These are phyloP conservation scores for Yarrowia yakushimensis DNA, from an alignment of 805 yeast species.

Conservation along the genomic window DNA sequence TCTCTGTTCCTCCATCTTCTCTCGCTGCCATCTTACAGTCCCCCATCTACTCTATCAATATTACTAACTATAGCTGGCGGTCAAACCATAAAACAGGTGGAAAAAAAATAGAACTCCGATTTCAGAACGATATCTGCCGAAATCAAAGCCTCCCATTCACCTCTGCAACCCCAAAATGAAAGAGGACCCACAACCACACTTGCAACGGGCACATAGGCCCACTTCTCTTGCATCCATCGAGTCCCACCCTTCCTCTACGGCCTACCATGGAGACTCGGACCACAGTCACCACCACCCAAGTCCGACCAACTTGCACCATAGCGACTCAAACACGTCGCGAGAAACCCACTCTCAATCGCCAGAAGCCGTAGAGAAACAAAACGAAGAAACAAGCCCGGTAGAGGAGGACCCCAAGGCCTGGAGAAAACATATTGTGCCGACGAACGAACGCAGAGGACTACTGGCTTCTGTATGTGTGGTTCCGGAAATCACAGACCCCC, in stretches of 20 bases:
- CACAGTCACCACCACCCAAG: background rate
- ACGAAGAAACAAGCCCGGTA: background rate
- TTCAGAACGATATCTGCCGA: background rate
- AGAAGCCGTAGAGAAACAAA: background rate
- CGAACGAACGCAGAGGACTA: slow-evolving; percentile 54
- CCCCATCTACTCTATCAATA: background rate
- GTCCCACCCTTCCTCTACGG: background rate
- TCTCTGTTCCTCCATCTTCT: background rate
- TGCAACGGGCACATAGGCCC: background rate
- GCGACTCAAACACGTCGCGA: background rate
- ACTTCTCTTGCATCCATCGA: background rate
- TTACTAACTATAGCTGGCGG: slow-evolving; percentile 2
- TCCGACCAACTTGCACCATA: slow-evolving; percentile 1
- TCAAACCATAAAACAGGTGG: background rate
- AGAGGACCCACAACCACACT: background rate
- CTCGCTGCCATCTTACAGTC: background rate
- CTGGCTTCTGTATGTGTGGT: slow-evolving; percentile 48
- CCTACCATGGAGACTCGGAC: slow-evolving; percentile 2
- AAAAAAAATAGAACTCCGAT: background rate
- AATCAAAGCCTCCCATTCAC: background rate
- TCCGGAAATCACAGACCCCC: slow-evolving; percentile 72
- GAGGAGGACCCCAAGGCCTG: slow-evolving; percentile 19
- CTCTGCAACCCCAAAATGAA: background rate
- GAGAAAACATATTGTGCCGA: slow-evolving; percentile 37
- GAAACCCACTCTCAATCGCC: background rate